These are phyloP conservation scores for Gossypium aridum DNA, from an alignment of 441 rosid genomes.

Conservation along the genomic window DNA sequence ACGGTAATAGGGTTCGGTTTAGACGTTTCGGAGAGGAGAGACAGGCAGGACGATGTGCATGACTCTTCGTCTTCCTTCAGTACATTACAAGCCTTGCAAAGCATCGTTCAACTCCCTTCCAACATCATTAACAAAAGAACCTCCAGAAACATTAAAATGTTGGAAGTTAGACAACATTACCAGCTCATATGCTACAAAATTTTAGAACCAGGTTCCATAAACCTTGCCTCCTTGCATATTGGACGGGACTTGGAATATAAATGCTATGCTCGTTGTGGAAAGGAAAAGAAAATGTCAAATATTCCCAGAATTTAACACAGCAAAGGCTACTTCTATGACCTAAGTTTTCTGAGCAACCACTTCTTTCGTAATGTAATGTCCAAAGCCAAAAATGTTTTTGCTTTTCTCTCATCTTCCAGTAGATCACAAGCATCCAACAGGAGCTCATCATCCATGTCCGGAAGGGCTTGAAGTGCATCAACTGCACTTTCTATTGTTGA, in stretches of 20 bases:
- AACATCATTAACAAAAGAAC: no score
- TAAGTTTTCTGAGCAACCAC: conserved; percentile 80
- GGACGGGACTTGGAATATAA: neutral
- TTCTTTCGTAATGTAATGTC: conserved; percentile 52
- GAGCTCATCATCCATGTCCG: conserved; percentile 70
- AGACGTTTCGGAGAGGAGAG: no score
- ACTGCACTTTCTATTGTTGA: conserved; percentile 40
- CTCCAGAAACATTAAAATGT: no score
- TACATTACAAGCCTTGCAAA: no score
- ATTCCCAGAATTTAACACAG: neutral
- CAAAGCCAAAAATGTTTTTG: conserved; percentile 76
- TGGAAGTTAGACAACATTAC: no score
- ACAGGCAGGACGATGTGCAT: no score
- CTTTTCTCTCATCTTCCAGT: conserved; percentile 75
- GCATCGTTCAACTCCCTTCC: no score
- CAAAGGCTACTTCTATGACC: conserved; percentile 16
- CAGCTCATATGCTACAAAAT: neutral
- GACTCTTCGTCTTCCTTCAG: no score
- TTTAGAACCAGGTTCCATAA: neutral
- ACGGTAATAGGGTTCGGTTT: no score
- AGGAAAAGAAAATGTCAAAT: neutral
- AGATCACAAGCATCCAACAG: conserved; percentile 84
- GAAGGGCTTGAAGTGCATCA: conserved; percentile 61
- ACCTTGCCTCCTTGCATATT: neutral
- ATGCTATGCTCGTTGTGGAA: neutral